Base-by-base conservation (phyloP, 176 grass and related monocot genomes). In the Ensete ventricosum region DNA sequence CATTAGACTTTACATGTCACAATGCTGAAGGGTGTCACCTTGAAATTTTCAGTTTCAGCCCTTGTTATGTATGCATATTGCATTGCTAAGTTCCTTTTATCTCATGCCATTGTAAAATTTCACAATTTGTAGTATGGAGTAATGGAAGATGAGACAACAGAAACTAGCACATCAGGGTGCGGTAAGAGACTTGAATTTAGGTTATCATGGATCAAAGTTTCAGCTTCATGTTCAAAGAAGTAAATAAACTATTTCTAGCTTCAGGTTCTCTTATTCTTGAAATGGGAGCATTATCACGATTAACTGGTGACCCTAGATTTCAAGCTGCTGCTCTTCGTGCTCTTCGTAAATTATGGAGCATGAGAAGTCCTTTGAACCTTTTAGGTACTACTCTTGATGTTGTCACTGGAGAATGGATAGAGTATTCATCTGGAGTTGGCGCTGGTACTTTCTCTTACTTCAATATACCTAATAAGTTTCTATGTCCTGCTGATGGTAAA, bases 361-460 rank as follows among this genome's bases (percentile, higher is more conserved):
- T 98, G 94, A 98, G 94, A 90, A 98, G 94, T 77, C 88, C 90
- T 79, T 82, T 93, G 19, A 93, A 98, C 90, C 88, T 98, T n/a
- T 78, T 98, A 62, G 94, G 94, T 52, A 91, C 94, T 67, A 98
- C 87, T 53, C 88, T 98, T 69, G 90, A 98, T 89, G 84, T 98
- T 76, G 67, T 93, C 64, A 89, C 85, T 50, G 94, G 90, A 71
- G 87, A 93, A 72, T 98, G 94, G 94, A 87, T 91, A 77, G 90
- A 98, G 79, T 98, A 91, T 72, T 98, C 94, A 74, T 87, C 94
- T 23, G 94, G 90, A 76, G 93, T 98, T 82, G 90, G 90, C 80
- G 94, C 94, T 84, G 90, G 94, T 98, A 98, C 66, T 82, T 87
- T 71, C 80, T 53, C 83, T 60, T 79, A 27, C 67, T 87, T 50